These are phyloP conservation scores for Daldinia caldariorum DNA, from an alignment of 495 filamentous ascomycete species.

Conservation along the genomic window DNA sequence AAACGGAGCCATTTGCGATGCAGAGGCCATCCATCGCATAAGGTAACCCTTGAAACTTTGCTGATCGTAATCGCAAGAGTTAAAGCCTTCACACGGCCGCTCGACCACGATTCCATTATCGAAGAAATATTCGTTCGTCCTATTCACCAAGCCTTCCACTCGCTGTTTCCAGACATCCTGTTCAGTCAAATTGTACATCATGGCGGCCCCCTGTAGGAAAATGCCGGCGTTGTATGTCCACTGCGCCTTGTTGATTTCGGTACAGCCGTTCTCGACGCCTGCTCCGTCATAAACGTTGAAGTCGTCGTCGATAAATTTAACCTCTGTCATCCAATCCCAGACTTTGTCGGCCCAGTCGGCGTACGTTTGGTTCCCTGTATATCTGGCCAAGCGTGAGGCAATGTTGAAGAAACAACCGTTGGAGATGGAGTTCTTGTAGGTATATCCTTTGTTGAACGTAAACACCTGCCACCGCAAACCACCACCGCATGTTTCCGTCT, in stretches of 20 bases:
- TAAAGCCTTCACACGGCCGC: constrained; percentile 72
- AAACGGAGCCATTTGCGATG: constrained; percentile 72
- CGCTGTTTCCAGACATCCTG: constrained; percentile 67
- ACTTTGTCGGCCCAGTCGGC: constrained; percentile 76
- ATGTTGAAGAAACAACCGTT: constrained; percentile 85
- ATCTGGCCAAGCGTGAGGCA: constrained; percentile 76
- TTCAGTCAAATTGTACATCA: constrained; percentile 77
- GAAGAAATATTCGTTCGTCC: constrained; percentile 66
- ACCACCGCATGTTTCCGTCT: constrained; percentile 72
- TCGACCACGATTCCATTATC: constrained; percentile 69
- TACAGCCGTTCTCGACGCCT: constrained; percentile 65
- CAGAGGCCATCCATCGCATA: constrained; percentile 73
- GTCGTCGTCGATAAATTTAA: constrained; percentile 68
- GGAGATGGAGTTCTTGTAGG: constrained; percentile 82
- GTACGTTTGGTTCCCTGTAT: constrained; percentile 81
- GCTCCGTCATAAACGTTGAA: constrained; percentile 77
- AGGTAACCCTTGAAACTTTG: constrained; percentile 80
- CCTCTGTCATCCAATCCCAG: constrained; percentile 72
- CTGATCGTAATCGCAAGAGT: constrained; percentile 76
- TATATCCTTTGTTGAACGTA: constrained; percentile 80
- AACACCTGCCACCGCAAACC: constrained; percentile 89
- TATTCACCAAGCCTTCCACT: constrained; percentile 64
- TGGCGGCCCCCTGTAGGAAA: constrained; percentile 75
- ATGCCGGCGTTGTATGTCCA: constrained; percentile 83
- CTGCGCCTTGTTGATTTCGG: constrained; percentile 68